phyloP scores from a whole-genome alignment of 305 asterid species.

The Fraxinus platypoda region DNA sequence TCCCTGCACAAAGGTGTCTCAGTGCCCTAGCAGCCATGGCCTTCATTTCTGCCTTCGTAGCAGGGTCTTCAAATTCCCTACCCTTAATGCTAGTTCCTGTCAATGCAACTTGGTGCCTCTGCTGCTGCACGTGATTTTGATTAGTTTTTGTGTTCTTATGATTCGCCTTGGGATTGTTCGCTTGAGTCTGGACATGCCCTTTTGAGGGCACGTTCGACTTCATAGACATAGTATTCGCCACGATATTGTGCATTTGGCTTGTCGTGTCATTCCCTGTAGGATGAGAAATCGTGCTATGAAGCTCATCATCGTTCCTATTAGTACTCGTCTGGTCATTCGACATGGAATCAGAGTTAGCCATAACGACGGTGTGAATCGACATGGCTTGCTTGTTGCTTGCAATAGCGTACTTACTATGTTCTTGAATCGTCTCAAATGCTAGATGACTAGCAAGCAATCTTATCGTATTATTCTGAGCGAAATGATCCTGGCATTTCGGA shows the following conservation, averaged over 20 bases:
- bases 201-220: constrained; percentile 17
- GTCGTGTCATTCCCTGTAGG: constrained; percentile 34
- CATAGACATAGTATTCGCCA: constrained; percentile 46
- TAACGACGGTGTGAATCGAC: constrained; percentile 39
- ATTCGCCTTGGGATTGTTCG: not conserved
- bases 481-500: constrained; percentile 49
- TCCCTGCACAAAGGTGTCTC: constrained; percentile 55
- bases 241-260: constrained; percentile 45
- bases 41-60: constrained; percentile 55
- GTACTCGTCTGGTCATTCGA: not conserved
- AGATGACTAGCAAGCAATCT: constrained; percentile 52
- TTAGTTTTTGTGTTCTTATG: constrained; percentile 12
- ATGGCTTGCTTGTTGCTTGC: constrained; percentile 34
- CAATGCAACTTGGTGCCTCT: constrained; percentile 36
- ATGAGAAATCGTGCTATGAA: constrained; percentile 13
- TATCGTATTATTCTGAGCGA: constrained; percentile 42
- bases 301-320: constrained; percentile 4
- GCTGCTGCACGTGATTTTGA: constrained; percentile 23
- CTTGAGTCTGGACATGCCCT: constrained; percentile 4
- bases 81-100: constrained; percentile 57
- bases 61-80: constrained; percentile 50
- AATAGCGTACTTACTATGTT: constrained; percentile 47
- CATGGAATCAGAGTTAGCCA: constrained; percentile 44
- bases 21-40: constrained; percentile 69
- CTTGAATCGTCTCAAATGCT: constrained; percentile 50